Conservation (phyloP, 106 monocot genomes). For the Allium sativum region DNA sequence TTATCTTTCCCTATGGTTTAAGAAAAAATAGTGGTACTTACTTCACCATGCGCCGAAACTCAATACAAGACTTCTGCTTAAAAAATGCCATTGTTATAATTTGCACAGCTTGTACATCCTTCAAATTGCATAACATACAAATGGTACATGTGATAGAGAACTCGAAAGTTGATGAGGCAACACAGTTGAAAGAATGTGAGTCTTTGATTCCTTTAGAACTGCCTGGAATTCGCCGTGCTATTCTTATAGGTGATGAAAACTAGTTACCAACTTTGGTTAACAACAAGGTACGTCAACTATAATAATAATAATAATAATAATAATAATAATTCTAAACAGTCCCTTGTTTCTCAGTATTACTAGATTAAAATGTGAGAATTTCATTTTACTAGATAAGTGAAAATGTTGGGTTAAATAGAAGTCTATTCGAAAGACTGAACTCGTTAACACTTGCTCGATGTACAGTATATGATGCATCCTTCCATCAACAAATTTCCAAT, state of each 20-base stretch:
- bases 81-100: slow-evolving; percentile 21
- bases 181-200: slow-evolving; percentile 36
- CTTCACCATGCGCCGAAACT: too few relatives aligned
- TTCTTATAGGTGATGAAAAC: slow-evolving; percentile 24
- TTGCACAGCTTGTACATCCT: slow-evolving; percentile 47
- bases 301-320: neutral
- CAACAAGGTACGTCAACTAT: slow-evolving; percentile 13
- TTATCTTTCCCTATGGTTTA: too few relatives aligned
- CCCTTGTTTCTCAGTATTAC: neutral
- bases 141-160: slow-evolving; percentile 7
- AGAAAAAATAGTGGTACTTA: too few relatives aligned
- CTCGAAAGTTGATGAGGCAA: slow-evolving; percentile 39
- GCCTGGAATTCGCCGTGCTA: slow-evolving; percentile 6
- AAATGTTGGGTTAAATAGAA: slow-evolving; percentile 8
- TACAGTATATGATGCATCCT: too few relatives aligned
- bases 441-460: too few relatives aligned
- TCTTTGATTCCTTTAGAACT: slow-evolving; percentile 24
- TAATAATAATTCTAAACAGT: too few relatives aligned
- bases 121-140: slow-evolving; percentile 17
- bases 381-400: slow-evolving; percentile 4
- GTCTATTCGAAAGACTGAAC: slow-evolving; percentile 18
- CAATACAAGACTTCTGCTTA: slow-evolving; percentile 25
- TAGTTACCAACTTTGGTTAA: slow-evolving; percentile 27
- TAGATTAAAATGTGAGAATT: neutral
- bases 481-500: too few relatives aligned